Conservation (phyloP, 1,284 basidiomycete species). For the Trichosporon sp. region DNA sequence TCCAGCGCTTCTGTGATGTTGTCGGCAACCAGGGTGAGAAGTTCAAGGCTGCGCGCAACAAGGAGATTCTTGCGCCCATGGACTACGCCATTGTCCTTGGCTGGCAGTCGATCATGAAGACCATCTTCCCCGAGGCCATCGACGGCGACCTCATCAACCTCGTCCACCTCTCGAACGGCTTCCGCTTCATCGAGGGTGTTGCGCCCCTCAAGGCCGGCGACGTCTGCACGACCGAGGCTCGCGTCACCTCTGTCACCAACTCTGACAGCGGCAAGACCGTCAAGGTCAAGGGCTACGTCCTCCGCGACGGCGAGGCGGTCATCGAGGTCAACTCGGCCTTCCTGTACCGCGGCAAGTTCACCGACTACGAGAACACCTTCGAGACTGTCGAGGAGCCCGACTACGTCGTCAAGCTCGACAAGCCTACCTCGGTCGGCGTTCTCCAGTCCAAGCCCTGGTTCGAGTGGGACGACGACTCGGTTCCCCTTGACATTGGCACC, state of each 20-base stretch:
- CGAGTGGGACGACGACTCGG: constrained; percentile 80
- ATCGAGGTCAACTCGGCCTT: constrained; percentile 93
- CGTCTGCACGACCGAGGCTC: constrained; percentile 81
- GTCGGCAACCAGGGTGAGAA: constrained; percentile 87
- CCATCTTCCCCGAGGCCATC: constrained; percentile 86
- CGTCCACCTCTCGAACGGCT: constrained; percentile 94
- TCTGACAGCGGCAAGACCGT: constrained; percentile 88
- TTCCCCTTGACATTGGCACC: constrained; percentile 72
- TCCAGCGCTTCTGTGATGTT: constrained; percentile 88
- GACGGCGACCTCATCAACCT: constrained; percentile 92
- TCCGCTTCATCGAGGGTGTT: constrained; percentile 77
- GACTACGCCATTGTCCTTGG: constrained; percentile 98
- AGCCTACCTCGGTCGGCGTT: constrained; percentile 80
- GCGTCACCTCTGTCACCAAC: constrained; percentile 84
- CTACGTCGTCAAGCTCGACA: constrained; percentile 71
- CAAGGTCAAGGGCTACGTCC: constrained; percentile 82
- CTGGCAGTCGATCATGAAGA: constrained; percentile 96
- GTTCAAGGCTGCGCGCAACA: constrained; percentile 70
- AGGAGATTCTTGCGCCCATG: constrained; percentile 81
- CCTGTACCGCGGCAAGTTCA: constrained; percentile 92
- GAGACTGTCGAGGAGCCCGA: constrained; percentile 84
- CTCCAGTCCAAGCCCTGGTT: constrained; percentile 97
- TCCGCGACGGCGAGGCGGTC: constrained; percentile 68
- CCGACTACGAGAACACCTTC: constrained; percentile 92
- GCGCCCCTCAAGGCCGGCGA: constrained; percentile 78